Evolutionary conservation across 2,329 filamentous ascomycete genomes (phyloP).

Genomic region (Colletotrichum lindemuthianum): DNA sequence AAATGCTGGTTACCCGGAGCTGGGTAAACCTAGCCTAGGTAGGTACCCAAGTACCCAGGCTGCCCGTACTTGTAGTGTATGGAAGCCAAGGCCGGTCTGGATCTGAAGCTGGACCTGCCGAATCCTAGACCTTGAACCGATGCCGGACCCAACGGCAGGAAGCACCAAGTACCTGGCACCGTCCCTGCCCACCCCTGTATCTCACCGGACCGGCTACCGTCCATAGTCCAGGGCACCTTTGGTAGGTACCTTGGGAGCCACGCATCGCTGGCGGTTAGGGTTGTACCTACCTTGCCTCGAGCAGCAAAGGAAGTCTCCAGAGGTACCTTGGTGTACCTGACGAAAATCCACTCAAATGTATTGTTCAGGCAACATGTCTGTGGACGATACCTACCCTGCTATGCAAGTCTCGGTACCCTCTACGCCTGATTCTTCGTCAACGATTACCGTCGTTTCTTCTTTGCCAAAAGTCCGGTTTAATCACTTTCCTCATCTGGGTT

Average conservation of each 20-base stretch:
- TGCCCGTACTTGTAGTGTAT: too few relatives aligned
- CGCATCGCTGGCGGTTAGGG: too few relatives aligned
- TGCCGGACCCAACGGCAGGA: slow-evolving; percentile 10
- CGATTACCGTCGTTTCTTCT: slow-evolving; percentile 23
- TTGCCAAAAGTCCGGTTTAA: slow-evolving; percentile 11
- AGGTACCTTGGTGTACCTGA: too few relatives aligned
- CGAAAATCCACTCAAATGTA: not conserved
- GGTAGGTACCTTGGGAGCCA: not conserved
- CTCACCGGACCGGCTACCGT: slow-evolving; percentile 22
- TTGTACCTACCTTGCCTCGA: too few relatives aligned
- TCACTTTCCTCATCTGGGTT: slow-evolving; percentile 15
- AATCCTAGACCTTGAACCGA: too few relatives aligned
- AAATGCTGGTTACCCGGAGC: not conserved
- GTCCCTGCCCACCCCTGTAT: slow-evolving; percentile 14
- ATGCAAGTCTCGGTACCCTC: too few relatives aligned
- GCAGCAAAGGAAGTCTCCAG: too few relatives aligned
- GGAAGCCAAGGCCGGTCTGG: too few relatives aligned
- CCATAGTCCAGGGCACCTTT: not conserved
- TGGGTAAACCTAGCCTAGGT: not conserved
- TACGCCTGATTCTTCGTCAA: not conserved
- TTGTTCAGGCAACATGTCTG: too few relatives aligned
- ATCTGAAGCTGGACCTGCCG: too few relatives aligned
- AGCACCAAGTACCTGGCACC: slow-evolving; percentile 22
- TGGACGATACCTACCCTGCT: too few relatives aligned
- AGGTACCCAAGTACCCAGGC: not conserved